A percentile compares a stretch with the other conserved stretches of the same genome.
Conservation (phyloP, 2,329 filamentous ascomycete genomes). For the Lachnellula subtilissima region DNA sequence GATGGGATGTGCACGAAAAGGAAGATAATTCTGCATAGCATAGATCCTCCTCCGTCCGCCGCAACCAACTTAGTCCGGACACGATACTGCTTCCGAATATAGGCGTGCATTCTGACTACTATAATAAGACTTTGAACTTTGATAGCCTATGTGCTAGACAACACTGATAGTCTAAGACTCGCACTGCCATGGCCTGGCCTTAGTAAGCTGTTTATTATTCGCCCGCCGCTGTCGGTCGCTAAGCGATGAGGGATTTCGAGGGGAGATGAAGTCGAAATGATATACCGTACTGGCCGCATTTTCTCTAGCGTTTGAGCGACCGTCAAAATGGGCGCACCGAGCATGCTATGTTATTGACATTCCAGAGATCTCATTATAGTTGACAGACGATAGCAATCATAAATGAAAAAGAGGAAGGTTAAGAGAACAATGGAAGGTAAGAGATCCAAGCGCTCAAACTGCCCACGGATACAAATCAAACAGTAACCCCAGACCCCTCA, state of each 20-base stretch:
- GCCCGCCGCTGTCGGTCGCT: neutral
- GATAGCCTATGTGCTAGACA: neutral
- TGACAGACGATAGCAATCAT: too few species aligned
- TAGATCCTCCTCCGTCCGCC: too few species aligned
- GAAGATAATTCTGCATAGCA: too few species aligned
- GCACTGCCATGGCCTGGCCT: neutral
- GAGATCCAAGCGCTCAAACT: too few species aligned
- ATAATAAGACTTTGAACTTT: neutral
- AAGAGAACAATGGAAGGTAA: too few species aligned
- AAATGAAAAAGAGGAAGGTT: too few species aligned
- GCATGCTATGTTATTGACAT: neutral
- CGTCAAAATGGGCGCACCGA: neutral
- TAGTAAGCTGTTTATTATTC: neutral
- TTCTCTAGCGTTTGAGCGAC: neutral
- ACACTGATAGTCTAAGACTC: neutral
- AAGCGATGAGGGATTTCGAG: neutral
- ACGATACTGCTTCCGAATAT: too few species aligned
- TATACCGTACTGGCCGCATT: neutral
- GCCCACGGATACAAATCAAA: too few species aligned
- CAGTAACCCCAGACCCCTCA: neutral
- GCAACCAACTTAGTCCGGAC: too few species aligned
- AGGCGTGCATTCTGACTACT: too few species aligned
- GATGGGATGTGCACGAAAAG: too few species aligned
- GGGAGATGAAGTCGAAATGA: neutral
- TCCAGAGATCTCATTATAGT: neutral